phyloP scores from a whole-genome alignment of 2,329 filamentous ascomycete species.

The Verticillium longisporum region DNA sequence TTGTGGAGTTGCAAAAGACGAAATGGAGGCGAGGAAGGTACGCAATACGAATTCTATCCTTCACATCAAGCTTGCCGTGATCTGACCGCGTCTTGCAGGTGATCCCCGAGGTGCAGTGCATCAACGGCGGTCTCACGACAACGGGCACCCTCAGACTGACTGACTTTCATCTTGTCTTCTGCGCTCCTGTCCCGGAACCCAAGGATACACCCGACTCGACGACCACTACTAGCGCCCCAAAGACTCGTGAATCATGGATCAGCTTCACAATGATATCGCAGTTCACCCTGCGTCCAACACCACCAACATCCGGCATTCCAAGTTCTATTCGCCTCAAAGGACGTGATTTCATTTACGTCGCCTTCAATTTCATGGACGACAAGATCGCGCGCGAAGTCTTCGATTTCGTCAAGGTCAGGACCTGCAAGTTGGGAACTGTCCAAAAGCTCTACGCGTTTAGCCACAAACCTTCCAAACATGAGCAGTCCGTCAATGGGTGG shows the following conservation, averaged over 20 bases:
- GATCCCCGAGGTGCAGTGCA: conserved; percentile 53
- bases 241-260: conserved; percentile 72
- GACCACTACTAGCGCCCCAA: conserved; percentile 17
- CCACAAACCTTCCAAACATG: conserved; percentile 68
- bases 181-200: conserved; percentile 29
- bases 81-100: conserved; percentile 23
- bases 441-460: conserved; percentile 89
- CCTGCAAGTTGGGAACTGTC: conserved; percentile 74
- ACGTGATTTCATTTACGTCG: conserved; percentile 89
- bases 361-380: conserved; percentile 77
- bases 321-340: conserved; percentile 83
- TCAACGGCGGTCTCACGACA: conserved; percentile 51
- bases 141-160: conserved; percentile 53
- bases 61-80: background rate
- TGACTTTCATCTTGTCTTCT: conserved; percentile 55
- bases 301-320: conserved; percentile 59
- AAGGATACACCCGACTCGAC: conserved; percentile 13
- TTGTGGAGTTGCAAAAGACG: background rate
- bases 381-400: conserved; percentile 75
- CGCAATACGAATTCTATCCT: background rate
- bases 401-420: conserved; percentile 74
- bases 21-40: conserved; percentile 36
- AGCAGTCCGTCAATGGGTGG: conserved; percentile 75
- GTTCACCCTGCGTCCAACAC: conserved; percentile 71
- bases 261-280: conserved; percentile 86